Conservation (phyloP, 345 rosid species). For the Citrus maxima region DNA sequence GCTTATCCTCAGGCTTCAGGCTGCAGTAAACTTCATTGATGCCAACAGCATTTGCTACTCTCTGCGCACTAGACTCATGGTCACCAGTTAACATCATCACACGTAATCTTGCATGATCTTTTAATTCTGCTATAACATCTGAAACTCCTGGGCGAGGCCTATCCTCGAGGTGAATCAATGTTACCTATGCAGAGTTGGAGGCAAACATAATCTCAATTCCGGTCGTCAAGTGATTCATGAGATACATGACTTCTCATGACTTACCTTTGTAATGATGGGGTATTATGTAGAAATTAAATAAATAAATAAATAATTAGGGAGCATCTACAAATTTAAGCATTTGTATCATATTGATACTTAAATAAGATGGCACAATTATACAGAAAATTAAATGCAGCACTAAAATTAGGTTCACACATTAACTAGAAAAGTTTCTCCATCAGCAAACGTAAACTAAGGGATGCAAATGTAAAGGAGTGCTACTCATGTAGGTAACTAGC, state of each 20-base stretch:
- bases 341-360: background rate
- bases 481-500: background rate
- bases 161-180: constrained; percentile 96
- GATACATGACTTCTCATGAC: background rate
- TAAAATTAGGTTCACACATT: background rate
- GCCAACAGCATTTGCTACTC: constrained; percentile 91
- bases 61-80: constrained; percentile 88
- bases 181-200: constrained; percentile 43
- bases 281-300: background rate
- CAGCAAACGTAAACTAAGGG: background rate
- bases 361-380: background rate
- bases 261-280: background rate
- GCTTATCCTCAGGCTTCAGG: constrained; percentile 93
- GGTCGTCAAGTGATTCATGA: background rate
- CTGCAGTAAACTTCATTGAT: constrained; percentile 74
- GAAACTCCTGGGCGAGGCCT: constrained; percentile 83
- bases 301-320: background rate
- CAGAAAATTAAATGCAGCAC: background rate
- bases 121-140: constrained; percentile 65
- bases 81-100: constrained; percentile 96
- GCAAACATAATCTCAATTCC: background rate
- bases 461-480: background rate
- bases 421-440: background rate
- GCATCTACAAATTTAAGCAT: background rate
- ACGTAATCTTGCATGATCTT: constrained; percentile 56